These are phyloP conservation scores for Peronospora belbahrii DNA, from an alignment of 352 stramenopile genomes.

Conservation along the genomic window DNA sequence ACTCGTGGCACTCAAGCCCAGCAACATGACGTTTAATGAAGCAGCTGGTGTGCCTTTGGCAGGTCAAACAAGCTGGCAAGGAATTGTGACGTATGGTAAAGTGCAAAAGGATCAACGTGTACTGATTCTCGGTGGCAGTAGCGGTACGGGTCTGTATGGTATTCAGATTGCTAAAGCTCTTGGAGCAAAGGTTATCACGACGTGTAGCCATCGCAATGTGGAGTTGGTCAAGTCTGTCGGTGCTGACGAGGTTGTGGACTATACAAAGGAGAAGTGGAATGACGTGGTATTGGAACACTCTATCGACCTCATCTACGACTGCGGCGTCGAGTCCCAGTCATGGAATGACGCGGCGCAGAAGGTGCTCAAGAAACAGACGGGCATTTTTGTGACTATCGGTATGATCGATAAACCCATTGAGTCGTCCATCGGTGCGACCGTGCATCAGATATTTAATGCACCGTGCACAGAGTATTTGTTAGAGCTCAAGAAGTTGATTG, in stretches of 20 bases:
- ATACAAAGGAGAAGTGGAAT: conserved; percentile 40
- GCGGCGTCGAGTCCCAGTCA: conserved; percentile 2
- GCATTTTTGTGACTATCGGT: conserved; percentile 33
- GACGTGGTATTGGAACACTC: conserved; percentile 25
- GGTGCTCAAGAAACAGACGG: conserved; percentile 29
- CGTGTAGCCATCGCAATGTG: conserved; percentile 34
- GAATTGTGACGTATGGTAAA: conserved; percentile 16
- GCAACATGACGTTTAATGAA: conserved; percentile 21
- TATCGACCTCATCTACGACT: conserved; percentile 32
- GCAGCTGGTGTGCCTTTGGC: conserved; percentile 25
- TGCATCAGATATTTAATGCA: conserved; percentile 16
- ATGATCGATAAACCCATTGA: conserved; percentile 33
- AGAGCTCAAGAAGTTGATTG: conserved; percentile 31
- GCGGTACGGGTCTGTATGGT: conserved; percentile 45
- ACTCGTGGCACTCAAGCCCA: conserved; percentile 34
- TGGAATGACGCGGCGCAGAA: conserved; percentile 32
- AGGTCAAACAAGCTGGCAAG: conserved; percentile 30
- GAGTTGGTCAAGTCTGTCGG: conserved; percentile 36
- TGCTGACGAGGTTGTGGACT: conserved; percentile 48
- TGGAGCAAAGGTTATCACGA: conserved; percentile 24
- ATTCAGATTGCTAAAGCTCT: conserved; percentile 52
- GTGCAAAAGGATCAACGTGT: conserved; percentile 26
- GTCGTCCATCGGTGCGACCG: conserved; percentile 42
- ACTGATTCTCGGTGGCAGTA: conserved; percentile 40
- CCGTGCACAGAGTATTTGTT: conserved; percentile 15